Conservation (phyloP, 2,329 filamentous ascomycete genomes). For the Pseudogymnoascus sp. region DNA sequence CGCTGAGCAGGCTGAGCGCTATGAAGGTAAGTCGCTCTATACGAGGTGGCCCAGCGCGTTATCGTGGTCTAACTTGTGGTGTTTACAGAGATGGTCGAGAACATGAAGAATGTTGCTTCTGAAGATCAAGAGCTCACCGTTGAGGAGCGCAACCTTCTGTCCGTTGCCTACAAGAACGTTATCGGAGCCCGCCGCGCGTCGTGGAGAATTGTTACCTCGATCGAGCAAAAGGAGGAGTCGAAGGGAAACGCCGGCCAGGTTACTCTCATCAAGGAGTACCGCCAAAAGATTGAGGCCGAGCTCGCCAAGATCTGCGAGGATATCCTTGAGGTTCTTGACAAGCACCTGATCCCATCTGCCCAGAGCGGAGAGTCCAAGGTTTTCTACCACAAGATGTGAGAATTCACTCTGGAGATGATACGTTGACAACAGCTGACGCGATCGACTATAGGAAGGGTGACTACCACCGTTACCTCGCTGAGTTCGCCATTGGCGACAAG, state of each 20-base stretch:
- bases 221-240: conserved; percentile 99
- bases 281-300: conserved; percentile 95
- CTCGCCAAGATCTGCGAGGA: conserved; percentile 98
- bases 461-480: conserved; percentile 91
- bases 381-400: conserved; percentile 99
- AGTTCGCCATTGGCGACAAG: conserved; percentile 89
- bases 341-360: conserved; percentile 89
- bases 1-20: conserved; percentile 99
- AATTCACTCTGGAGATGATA: conserved; percentile 20
- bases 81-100: conserved; percentile 89
- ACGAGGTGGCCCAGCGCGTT: not conserved
- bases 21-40: conserved; percentile 68
- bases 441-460: conserved; percentile 70
- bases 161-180: conserved; percentile 99
- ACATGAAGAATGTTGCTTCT: conserved; percentile 97
- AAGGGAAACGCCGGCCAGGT: conserved; percentile 97
- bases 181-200: conserved; percentile 96
- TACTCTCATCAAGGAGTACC: conserved; percentile 88
- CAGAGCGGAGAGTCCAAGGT: conserved; percentile 98
- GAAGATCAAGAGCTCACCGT: conserved; percentile 79
- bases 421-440: not conserved
- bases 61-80: not conserved
- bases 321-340: conserved; percentile 88
- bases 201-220: conserved; percentile 99
- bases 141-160: conserved; percentile 97